Evolutionary conservation across 2,329 filamentous ascomycete species (phyloP).

Genomic region (Penicillium sp.): DNA sequence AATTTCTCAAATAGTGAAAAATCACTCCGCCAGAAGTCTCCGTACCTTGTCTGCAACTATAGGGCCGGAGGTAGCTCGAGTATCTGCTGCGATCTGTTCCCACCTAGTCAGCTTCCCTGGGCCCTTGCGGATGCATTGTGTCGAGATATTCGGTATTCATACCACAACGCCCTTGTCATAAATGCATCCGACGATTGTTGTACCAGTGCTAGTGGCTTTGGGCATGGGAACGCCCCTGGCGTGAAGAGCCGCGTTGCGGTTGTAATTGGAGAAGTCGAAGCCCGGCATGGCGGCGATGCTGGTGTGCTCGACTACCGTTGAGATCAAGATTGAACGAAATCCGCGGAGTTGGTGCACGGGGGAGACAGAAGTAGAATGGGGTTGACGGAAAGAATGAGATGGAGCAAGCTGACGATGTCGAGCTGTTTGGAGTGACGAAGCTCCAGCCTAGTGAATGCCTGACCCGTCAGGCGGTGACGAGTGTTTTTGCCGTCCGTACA

Average conservation of each 20-base stretch:
- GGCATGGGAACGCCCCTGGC: constrained; percentile 88
- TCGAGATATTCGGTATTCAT: constrained; percentile 34
- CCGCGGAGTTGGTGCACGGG: not conserved
- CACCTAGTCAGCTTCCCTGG: constrained; percentile 20
- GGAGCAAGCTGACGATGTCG: constrained; percentile 12
- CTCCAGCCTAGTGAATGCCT: constrained; percentile 34
- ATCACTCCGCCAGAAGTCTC: not conserved
- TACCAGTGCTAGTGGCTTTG: constrained; percentile 97
- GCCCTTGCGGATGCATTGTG: not conserved
- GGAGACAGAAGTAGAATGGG: not conserved
- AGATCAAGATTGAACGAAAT: constrained; percentile 10
- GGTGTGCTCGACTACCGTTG: constrained; percentile 26
- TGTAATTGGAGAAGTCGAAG: constrained; percentile 99
- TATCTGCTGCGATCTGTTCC: constrained; percentile 86
- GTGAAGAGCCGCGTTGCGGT: constrained; percentile 94
- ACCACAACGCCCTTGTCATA: constrained; percentile 95
- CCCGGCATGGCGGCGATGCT: constrained; percentile 66
- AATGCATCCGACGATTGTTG: constrained; percentile 96
- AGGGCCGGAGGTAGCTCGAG: constrained; percentile 89
- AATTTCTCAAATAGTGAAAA: not conserved
- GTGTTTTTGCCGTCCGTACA: constrained; percentile 24
- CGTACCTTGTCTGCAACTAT: constrained; percentile 94
- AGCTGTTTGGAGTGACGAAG: constrained; percentile 40
- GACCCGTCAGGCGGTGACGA: constrained; percentile 16
- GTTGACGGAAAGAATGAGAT: constrained; percentile 23